phyloP scores from a whole-genome alignment of 176 grass and related monocot genomes.

The Musa itinerans region DNA sequence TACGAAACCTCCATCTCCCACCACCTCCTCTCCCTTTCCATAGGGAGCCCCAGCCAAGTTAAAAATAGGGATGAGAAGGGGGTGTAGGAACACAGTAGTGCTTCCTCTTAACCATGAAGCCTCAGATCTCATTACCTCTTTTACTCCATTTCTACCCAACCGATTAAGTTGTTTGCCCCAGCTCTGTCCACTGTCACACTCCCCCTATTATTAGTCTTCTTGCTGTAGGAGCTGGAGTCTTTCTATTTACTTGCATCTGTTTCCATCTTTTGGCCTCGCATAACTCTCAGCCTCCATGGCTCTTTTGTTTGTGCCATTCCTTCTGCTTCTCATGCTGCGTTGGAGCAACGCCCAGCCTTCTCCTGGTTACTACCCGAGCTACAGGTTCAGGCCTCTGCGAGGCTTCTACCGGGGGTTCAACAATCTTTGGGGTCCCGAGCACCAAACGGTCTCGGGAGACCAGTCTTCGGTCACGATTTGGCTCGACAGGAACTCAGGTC shows the following conservation, averaged over 20 bases:
- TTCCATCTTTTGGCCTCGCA: not conserved
- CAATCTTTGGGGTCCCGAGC: constrained; percentile 18
- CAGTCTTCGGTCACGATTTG: constrained; percentile 1
- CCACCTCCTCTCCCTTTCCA: not conserved
- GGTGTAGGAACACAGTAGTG: not conserved
- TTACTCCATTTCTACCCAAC: constrained; percentile 1
- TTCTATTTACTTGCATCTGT: not conserved
- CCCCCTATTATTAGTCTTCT: not conserved
- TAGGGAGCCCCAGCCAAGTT: not conserved
- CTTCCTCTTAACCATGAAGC: not conserved
- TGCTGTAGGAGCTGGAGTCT: not conserved
- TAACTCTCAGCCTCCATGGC: not conserved
- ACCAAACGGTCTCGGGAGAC: constrained; percentile 11
- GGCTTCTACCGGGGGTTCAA: constrained; percentile 3
- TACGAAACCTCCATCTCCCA: not conserved
- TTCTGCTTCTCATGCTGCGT: constrained; percentile 3
- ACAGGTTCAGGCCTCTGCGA: constrained; percentile 6
- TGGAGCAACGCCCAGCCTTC: constrained; percentile 12
- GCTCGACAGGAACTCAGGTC: constrained; percentile 16
- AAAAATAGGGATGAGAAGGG: not conserved
- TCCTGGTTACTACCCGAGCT: constrained; percentile 14
- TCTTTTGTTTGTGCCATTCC: constrained; percentile 1
- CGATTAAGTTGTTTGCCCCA: not conserved
- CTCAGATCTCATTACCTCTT: not conserved
- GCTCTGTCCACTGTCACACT: not conserved